Evolutionary conservation across 495 filamentous ascomycete genomes (phyloP), one percentile per base, ranked within the genome.

Genomic region (Daldinia bambusicola): DNA sequence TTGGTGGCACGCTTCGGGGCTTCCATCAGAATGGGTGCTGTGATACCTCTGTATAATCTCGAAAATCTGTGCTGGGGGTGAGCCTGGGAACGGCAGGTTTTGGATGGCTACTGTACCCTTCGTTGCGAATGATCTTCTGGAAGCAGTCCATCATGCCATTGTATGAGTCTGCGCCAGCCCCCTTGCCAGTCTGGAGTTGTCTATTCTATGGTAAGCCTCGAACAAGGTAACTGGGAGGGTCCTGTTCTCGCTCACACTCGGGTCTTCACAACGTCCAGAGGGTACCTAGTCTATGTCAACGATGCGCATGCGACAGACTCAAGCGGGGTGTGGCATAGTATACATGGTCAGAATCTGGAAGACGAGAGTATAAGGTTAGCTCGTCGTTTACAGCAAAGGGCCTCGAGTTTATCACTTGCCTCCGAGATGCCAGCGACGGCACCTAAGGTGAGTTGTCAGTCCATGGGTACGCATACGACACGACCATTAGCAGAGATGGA

Each of bases 101-200:
- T 12, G 41, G 32, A 18, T 14, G n/a, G 22, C 9, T 36, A 26
- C 75, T 83, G 63, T 88, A 95, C 94, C 95, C 95, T 83, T 99
- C 95, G 74, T 95, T 91, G 79, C 87, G 89, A 74, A 99, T 85
- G 67, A 99, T 99, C 87, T 99, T 99, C 74, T 88, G 84, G 84
- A 99, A 94, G 84, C 94, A 98, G 80, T 99, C 95, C 36, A 99
- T 75, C 93, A 98, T 99, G 83, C 95, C 92, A 84, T 88, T 97
- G 84, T 99, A 99, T 66, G 84, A 80, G 61, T 98, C 94, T 56
- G 85, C 88, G 50, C 94, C 93, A 32, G 85, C 78, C 53, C 82
- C 86, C 71, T 85, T 82, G 63, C 89, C 90, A n/a, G 87, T 87
- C 80, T 98, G 94, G 57, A 98, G 87, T 78, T 98, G 94, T 78